phyloP scores from a whole-genome alignment of 495 filamentous ascomycete genomes.

The Daldinia loculata region DNA sequence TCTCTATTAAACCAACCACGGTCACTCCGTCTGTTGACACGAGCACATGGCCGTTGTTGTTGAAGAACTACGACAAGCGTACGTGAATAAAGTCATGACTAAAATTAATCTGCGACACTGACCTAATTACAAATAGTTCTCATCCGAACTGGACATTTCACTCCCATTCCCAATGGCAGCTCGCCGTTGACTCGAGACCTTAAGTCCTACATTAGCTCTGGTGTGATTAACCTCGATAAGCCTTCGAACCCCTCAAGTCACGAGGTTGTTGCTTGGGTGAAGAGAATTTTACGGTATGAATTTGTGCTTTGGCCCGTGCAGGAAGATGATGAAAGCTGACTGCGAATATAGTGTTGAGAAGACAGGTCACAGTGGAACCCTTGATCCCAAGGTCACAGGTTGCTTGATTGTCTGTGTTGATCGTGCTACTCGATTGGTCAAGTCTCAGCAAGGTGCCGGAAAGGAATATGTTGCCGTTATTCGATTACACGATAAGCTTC shows the following conservation, averaged over 20 bases:
- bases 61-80: conserved; percentile 87
- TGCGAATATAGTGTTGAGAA: conserved; percentile 77
- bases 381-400: conserved; percentile 82
- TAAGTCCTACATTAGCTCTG: conserved; percentile 93
- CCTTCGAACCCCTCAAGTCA: conserved; percentile 97
- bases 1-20: conserved; percentile 87
- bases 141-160: conserved; percentile 90
- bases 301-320: background rate
- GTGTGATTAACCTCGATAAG: conserved; percentile 98
- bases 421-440: conserved; percentile 94
- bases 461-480: conserved; percentile 72
- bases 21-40: conserved; percentile 74
- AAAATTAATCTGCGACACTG: conserved; percentile 3
- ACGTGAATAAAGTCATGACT: conserved; percentile 29
- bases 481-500: conserved; percentile 88
- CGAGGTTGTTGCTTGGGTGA: conserved; percentile 98
- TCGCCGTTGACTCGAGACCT: conserved; percentile 88
- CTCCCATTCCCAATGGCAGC: conserved; percentile 88
- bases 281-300: conserved; percentile 86
- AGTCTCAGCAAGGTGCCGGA: conserved; percentile 97
- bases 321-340: conserved; percentile 33
- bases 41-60: conserved; percentile 84
- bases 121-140: conserved; percentile 64
- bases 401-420: conserved; percentile 96
- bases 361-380: conserved; percentile 95